phyloP scores from a whole-genome alignment of 768 basidiomycete species.

The Saitozyma podzolica region DNA sequence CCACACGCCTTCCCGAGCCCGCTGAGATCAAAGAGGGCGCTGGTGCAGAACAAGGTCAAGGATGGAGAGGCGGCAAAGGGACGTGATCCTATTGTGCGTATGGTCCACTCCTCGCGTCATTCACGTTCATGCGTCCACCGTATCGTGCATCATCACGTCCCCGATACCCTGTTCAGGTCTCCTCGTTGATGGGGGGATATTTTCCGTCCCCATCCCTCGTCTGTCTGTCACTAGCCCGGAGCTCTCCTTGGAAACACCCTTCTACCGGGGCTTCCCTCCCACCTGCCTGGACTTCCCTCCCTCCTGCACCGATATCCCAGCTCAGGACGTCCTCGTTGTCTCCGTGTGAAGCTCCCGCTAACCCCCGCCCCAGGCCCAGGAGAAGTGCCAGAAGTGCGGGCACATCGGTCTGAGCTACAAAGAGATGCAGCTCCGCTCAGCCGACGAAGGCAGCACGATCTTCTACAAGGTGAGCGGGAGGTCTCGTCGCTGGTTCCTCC shows the following conservation, averaged over 20 bases:
- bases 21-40: slow-evolving; percentile 83
- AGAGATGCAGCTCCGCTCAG: slow-evolving; percentile 86
- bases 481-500: too few relatives aligned
- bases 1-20: slow-evolving; percentile 93
- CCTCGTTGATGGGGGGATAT: too few relatives aligned
- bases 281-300: not conserved
- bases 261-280: too few relatives aligned
- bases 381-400: slow-evolving; percentile 85
- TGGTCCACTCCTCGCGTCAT: too few relatives aligned
- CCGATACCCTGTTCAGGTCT: too few relatives aligned
- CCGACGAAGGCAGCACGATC: slow-evolving; percentile 91
- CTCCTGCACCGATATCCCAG: not conserved
- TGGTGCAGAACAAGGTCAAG: slow-evolving; percentile 66
- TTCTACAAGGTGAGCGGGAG: slow-evolving; percentile 90
- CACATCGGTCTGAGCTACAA: slow-evolving; percentile 82
- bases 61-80: slow-evolving; percentile 51
- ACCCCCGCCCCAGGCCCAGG: slow-evolving; percentile 65
- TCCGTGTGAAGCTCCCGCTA: not conserved
- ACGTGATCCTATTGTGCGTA: slow-evolving; percentile 54
- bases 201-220: too few relatives aligned
- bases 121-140: not conserved
- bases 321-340: not conserved
- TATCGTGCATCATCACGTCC: slow-evolving; percentile 10
- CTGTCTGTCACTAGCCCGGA: too few relatives aligned
- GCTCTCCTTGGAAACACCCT: too few relatives aligned